These are phyloP conservation scores for Rosa chinensis DNA, from an alignment of 306 rosid species.

Conservation along the genomic window DNA sequence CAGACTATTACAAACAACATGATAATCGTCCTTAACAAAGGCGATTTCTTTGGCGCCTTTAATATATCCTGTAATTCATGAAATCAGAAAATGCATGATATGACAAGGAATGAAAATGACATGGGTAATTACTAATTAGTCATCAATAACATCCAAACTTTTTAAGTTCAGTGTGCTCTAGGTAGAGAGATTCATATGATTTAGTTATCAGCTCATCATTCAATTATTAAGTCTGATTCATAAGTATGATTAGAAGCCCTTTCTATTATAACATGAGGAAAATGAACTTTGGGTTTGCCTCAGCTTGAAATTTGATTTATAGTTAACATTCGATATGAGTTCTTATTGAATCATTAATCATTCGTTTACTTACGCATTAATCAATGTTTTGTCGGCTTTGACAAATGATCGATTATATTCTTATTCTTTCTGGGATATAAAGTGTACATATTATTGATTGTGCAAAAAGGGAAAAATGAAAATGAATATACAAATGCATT, in stretches of 20 bases:
- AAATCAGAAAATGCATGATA: constrained; percentile 21
- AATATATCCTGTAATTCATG: constrained; percentile 58
- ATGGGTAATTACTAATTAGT: constrained; percentile 26
- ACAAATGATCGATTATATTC: no score
- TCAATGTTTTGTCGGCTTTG: no score
- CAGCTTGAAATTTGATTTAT: constrained; percentile 18
- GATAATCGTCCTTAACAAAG: constrained; percentile 75
- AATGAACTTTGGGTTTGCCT: constrained; percentile 33
- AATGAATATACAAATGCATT: no score
- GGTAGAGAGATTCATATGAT: neutral
- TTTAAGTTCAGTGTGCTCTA: constrained; percentile 14
- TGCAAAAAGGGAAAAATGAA: no score
- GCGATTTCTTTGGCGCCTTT: constrained; percentile 73
- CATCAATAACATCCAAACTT: constrained; percentile 1
- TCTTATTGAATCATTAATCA: no score
- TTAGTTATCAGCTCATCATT: constrained; percentile 11
- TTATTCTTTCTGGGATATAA: no score
- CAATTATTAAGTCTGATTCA: neutral
- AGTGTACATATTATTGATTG: no score
- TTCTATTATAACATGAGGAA: neutral
- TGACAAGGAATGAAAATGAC: neutral
- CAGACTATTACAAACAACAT: constrained; percentile 79
- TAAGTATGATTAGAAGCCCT: neutral
- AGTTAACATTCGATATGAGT: no score
- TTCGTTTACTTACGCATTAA: no score